These are phyloP conservation scores for Phytophthora pseudosyringae DNA, from an alignment of 352 stramenopile species.

Conservation along the genomic window DNA sequence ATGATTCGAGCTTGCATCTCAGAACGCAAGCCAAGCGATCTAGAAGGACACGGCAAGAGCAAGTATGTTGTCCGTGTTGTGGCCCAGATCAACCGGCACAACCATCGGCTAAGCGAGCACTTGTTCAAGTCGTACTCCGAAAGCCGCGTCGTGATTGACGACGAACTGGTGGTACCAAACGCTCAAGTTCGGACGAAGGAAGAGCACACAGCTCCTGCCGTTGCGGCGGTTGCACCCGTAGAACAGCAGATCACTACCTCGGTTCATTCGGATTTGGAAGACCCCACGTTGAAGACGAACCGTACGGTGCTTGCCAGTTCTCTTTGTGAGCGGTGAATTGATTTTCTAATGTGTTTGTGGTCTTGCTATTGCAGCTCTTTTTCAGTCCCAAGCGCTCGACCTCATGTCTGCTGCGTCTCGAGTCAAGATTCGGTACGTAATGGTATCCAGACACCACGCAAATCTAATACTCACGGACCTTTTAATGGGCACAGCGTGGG, in stretches of 20 bases:
- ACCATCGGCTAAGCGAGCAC: constrained; percentile 85
- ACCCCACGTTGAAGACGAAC: constrained; percentile 56
- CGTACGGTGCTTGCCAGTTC: constrained; percentile 35
- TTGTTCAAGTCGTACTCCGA: constrained; percentile 90
- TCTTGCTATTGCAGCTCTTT: constrained; percentile 43
- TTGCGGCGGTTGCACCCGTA: constrained; percentile 27
- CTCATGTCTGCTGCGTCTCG: constrained; percentile 57
- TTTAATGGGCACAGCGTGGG: constrained; percentile 55
- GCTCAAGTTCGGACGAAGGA: constrained; percentile 56
- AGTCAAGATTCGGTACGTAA: constrained; percentile 61
- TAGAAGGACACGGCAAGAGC: constrained; percentile 58
- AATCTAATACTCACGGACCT: neutral
- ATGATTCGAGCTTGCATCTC: constrained; percentile 88
- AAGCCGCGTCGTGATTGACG: constrained; percentile 86
- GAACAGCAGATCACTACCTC: constrained; percentile 43
- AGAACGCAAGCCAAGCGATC: constrained; percentile 62
- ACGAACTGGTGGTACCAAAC: constrained; percentile 69
- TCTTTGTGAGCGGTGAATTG: neutral
- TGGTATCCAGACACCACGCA: neutral
- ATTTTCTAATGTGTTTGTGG: constrained; percentile 16
- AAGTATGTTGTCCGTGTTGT: constrained; percentile 88
- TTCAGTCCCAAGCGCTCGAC: constrained; percentile 66
- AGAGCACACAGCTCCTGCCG: constrained; percentile 34
- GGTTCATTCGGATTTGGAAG: constrained; percentile 53
- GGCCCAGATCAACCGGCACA: constrained; percentile 88